These are phyloP conservation scores for Penicillium samsonianum DNA, from an alignment of 495 filamentous ascomycete species.

Conservation along the genomic window DNA sequence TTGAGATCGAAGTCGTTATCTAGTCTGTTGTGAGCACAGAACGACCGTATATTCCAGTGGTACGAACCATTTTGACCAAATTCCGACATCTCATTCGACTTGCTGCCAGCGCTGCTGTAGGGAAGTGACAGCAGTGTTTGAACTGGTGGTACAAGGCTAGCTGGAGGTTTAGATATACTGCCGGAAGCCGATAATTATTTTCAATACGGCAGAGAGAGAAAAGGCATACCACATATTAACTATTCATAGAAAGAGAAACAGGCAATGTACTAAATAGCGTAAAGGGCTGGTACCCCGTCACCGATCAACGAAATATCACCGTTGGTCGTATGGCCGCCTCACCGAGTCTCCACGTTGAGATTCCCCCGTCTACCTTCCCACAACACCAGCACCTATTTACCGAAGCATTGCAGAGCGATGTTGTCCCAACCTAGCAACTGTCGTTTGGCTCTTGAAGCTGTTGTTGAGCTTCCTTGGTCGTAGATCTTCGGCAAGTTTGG, in stretches of 20 bases:
- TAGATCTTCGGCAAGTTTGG: not conserved
- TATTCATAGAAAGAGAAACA: not conserved
- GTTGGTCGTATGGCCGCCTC: not conserved
- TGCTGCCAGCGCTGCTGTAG: not conserved
- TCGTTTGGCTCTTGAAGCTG: not conserved
- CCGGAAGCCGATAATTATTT: not conserved
- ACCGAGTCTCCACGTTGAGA: not conserved
- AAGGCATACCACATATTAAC: not conserved
- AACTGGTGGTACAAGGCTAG: not conserved
- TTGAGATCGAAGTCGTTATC: not conserved
- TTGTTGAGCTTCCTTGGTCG: conserved; percentile 1
- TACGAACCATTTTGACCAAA: not conserved
- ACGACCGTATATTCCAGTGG: not conserved
- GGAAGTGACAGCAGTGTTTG: not conserved
- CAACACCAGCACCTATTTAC: not conserved
- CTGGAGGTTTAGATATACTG: not conserved
- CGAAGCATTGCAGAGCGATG: not conserved
- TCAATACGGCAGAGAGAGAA: not conserved
- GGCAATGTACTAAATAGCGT: not conserved
- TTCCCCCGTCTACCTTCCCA: not conserved
- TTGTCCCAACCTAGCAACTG: no score
- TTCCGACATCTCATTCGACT: not conserved
- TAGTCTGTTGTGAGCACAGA: not conserved
- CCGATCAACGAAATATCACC: not conserved
- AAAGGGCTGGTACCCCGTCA: not conserved